Evolutionary conservation across 1,284 basidiomycete species (phyloP), one percentile per base, ranked within the genome.

Genomic region (Boletus sp.): DNA sequence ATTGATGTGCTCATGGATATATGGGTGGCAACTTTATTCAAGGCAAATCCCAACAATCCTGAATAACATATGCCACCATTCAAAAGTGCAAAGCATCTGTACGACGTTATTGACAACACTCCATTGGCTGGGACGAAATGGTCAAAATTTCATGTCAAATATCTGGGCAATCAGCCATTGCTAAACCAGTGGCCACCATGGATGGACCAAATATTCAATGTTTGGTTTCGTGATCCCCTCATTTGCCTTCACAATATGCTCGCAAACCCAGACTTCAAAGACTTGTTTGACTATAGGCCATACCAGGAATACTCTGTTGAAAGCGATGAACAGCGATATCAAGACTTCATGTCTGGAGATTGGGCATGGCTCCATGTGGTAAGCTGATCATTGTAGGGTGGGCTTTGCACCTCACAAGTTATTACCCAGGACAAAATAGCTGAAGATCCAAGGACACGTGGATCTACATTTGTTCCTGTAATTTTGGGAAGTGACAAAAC

Each of bases 61-160:
- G 2, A 18, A 18, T 16, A 3, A 16, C 7, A 9, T 7, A 51
- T 55, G n/a, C 61, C 64, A 0, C 70, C 70, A 22, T 75, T 73
- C 45, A 22, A 45, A 3, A 57, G 60, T 20, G 48, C 66, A 42
- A 42, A 65, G 9, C 61, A 75, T 9, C 41, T 77, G 2, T 72
- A 74, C 35, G n/a, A 59, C 4, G 61, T 51, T 2, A 76, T 77
- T 27, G 70, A 77, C 49, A 44, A 24, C 4, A 71, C 65, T 6
- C 35, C 43, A 16, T 44, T 66, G 35, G 75, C 73, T 4, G 65
- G 70, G 49, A 63, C 61, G 2, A 67, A 71, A 4, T 76, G 74
- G 73, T 45, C 68, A 37, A 66, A 51, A 1, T 67, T 75, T 42
- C 41, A 43, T 2, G 44, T 70, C 2, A 47, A 55, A 4, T 72